A percentile compares a stretch with the other conserved stretches of the same genome.
Evolutionary conservation across 441 rosid species (phyloP).

Genomic region (Croton laevigatus): DNA sequence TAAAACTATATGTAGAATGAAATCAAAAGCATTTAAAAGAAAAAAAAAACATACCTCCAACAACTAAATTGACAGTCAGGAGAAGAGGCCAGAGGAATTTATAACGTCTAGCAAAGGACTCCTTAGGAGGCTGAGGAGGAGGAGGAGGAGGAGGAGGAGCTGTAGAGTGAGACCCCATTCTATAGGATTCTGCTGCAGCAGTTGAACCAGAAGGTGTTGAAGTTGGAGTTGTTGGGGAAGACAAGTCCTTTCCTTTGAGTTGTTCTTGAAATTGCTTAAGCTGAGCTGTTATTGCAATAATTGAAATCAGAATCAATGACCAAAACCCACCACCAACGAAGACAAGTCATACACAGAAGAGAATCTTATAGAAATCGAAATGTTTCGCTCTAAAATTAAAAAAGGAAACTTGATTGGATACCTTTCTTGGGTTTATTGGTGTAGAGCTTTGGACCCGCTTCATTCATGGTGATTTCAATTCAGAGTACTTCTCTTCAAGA

Average conservation of each 20-base stretch:
- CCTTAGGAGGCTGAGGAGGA: constrained; percentile 65
- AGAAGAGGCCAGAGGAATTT: constrained; percentile 86
- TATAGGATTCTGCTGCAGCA: constrained; percentile 62
- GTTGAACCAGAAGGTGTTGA: constrained; percentile 31
- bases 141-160: constrained; percentile 42
- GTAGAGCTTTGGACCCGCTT: constrained; percentile 72
- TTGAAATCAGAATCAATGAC: constrained; percentile 22
- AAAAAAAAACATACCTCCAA: constrained; percentile 54
- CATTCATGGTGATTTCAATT: constrained; percentile 37
- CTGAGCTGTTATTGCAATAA: constrained; percentile 19
- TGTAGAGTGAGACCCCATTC: constrained; percentile 46
- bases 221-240: constrained; percentile 22
- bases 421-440: constrained; percentile 78
- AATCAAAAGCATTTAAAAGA: background rate
- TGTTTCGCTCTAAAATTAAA: constrained; percentile 4
- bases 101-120: constrained; percentile 78
- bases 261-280: constrained; percentile 30
- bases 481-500: background rate
- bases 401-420: constrained; percentile 2
- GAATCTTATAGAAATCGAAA: constrained; percentile 6
- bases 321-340: constrained; percentile 11
- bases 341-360: constrained; percentile 7
- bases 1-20: background rate
- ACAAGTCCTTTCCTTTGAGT: constrained; percentile 33
- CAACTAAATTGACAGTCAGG: constrained; percentile 67